These are phyloP conservation scores for Tripidium arundinaceum DNA, from an alignment of 202 grass and related monocot species.

Conservation along the genomic window DNA sequence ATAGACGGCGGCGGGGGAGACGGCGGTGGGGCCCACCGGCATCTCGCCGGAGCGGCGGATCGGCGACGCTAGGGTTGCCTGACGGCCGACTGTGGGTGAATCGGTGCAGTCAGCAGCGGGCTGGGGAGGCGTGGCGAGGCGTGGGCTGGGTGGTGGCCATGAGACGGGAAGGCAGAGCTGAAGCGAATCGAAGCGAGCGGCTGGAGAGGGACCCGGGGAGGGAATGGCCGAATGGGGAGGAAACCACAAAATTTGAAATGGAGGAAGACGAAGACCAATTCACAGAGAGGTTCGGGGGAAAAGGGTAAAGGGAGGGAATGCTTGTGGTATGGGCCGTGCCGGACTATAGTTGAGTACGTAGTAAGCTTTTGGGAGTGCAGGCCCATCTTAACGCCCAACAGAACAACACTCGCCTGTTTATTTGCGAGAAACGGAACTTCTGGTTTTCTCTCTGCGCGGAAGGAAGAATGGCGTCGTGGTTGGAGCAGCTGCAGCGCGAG, in stretches of 20 bases:
- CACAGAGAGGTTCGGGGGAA: neutral
- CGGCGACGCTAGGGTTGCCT: conserved; percentile 50
- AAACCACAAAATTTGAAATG: conserved; percentile 45
- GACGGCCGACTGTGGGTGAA: neutral
- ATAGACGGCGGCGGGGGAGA: conserved; percentile 29
- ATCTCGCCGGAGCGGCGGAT: conserved; percentile 42
- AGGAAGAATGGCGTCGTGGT: conserved; percentile 40
- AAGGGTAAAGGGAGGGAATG: neutral
- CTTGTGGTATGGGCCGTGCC: neutral
- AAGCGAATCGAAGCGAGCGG: conserved; percentile 29
- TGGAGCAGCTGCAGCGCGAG: conserved; percentile 56
- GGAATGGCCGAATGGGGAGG: conserved; percentile 11
- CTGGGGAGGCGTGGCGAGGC: neutral
- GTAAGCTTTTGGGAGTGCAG: neutral
- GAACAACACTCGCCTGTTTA: neutral
- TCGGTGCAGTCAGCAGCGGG: neutral
- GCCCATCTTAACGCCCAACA: neutral
- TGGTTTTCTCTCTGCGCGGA: neutral
- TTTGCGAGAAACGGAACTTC: conserved; percentile 8
- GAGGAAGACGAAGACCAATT: neutral
- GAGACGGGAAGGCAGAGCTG: neutral
- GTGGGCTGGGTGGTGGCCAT: conserved; percentile 17
- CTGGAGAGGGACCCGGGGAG: neutral
- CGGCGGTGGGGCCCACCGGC: conserved; percentile 32
- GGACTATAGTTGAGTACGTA: neutral